A percentile compares a stretch with the other conserved stretches of the same genome.
Conservation (phyloP, 345 rosid genomes). For the Moringa oleifera region DNA sequence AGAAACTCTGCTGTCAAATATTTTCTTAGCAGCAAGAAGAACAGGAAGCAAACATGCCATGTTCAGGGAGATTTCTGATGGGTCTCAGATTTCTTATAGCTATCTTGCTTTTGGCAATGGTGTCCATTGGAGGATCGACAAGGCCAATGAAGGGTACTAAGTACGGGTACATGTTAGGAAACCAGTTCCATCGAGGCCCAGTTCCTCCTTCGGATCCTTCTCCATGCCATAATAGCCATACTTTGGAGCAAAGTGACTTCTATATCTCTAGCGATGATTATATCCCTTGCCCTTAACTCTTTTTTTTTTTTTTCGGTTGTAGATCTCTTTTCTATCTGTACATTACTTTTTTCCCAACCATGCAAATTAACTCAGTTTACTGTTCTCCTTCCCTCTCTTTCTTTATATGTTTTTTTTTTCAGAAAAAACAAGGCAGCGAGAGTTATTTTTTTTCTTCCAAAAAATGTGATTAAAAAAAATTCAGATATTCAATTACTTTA, state of each 20-base stretch:
- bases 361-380: no score
- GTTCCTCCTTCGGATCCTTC: conserved; percentile 68
- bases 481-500: no score
- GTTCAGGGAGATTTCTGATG: no score
- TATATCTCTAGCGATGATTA: conserved; percentile 16
- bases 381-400: no score
- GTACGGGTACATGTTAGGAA: conserved; percentile 12
- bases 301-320: no score
- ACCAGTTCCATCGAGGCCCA: conserved; percentile 43
- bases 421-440: no score
- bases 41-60: background rate
- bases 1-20: background rate
- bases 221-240: conserved; percentile 38
- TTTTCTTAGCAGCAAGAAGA: background rate
- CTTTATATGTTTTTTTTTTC: no score
- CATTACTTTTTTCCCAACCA: no score
- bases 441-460: no score
- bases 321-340: no score
- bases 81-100: background rate
- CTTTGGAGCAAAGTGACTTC: conserved; percentile 14
- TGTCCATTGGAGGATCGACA: conserved; percentile 18
- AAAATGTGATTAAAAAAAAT: no score
- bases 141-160: conserved; percentile 8
- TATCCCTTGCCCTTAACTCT: conserved; percentile 31
- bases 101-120: conserved; percentile 4